Conservation (phyloP, 257 asterid genomes). For the Solanum phureja region DNA sequence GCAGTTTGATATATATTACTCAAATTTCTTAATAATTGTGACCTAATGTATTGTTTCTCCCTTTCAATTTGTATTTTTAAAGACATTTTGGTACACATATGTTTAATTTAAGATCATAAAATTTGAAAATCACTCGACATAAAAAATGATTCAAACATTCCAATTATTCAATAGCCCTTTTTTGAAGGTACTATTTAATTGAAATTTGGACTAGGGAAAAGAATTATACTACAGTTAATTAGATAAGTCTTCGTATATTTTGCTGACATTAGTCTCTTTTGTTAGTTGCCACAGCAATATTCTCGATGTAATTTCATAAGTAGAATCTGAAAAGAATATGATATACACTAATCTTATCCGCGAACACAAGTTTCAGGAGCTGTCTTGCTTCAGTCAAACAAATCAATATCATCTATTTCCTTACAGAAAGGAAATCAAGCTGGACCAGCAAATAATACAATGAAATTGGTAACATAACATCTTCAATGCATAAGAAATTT, state of each 20-base stretch:
- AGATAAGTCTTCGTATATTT: too few species aligned
- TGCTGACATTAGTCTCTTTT: not conserved
- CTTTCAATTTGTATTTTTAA: too few species aligned
- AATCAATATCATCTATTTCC: not conserved
- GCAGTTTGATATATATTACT: not conserved
- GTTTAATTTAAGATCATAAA: too few species aligned
- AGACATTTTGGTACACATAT: too few species aligned
- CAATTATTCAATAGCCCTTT: not conserved
- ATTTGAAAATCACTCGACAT: not conserved
- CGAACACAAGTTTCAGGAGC: not conserved
- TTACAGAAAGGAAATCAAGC: not conserved
- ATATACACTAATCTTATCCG: not conserved
- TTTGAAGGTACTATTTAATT: too few species aligned
- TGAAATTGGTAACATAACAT: not conserved
- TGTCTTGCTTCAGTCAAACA: not conserved
- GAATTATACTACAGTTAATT: too few species aligned
- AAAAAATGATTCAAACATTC: not conserved
- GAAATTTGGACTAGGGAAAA: not conserved
- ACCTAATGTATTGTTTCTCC: too few species aligned
- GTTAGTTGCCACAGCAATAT: not conserved
- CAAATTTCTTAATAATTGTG: not conserved
- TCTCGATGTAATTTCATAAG: too few species aligned
- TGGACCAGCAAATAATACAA: not conserved
- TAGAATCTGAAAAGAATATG: rapidly evolving
- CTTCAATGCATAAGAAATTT: not conserved